Percentiles rank a stretch among this genome's conserved stretches.
These are phyloP conservation scores for Gonapodya sp. DNA, from an alignment of 192 early-diverging fungal species.

Conservation along the genomic window DNA sequence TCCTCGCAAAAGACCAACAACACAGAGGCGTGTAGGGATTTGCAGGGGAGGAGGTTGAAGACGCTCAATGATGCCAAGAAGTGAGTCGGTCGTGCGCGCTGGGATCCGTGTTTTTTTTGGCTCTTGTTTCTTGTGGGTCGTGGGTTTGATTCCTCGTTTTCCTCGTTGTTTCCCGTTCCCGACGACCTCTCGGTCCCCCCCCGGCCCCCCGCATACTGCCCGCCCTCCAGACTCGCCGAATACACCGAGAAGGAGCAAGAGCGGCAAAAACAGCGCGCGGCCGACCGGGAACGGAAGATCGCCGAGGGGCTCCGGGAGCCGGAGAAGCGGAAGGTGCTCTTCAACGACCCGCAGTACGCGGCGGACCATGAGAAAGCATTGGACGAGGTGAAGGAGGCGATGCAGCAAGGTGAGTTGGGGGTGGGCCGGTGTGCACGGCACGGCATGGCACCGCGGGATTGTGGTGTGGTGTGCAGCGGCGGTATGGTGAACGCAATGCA, in stretches of 20 bases:
- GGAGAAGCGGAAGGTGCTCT: slow-evolving; percentile 58
- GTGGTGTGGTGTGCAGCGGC: too few relatives aligned
- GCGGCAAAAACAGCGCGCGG: slow-evolving; percentile 48
- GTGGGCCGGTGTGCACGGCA: too few relatives aligned
- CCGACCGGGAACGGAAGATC: slow-evolving; percentile 63
- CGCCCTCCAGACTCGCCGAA: slow-evolving; percentile 47
- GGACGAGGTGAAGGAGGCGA: slow-evolving; percentile 47
- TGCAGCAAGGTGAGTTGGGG: slow-evolving; percentile 27
- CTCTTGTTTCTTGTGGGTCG: background rate
- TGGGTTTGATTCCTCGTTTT: background rate
- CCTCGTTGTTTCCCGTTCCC: background rate
- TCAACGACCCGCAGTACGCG: slow-evolving; percentile 73
- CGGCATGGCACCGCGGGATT: too few relatives aligned
- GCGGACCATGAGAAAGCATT: slow-evolving; percentile 54
- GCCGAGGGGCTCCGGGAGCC: slow-evolving; percentile 62
- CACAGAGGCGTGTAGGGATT: slow-evolving; percentile 87
- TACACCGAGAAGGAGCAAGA: slow-evolving; percentile 59
- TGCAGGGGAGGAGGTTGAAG: slow-evolving; percentile 78
- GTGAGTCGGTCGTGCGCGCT: slow-evolving; percentile 24
- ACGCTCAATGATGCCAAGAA: slow-evolving; percentile 83
- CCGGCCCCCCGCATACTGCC: background rate
- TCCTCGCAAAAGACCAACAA: slow-evolving; percentile 79
- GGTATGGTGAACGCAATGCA: too few relatives aligned
- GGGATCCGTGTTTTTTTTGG: background rate
- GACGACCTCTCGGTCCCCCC: background rate